Evolutionary conservation across 129 eudicot species (phyloP).

Genomic region (Smallanthus sonchifolius): DNA sequence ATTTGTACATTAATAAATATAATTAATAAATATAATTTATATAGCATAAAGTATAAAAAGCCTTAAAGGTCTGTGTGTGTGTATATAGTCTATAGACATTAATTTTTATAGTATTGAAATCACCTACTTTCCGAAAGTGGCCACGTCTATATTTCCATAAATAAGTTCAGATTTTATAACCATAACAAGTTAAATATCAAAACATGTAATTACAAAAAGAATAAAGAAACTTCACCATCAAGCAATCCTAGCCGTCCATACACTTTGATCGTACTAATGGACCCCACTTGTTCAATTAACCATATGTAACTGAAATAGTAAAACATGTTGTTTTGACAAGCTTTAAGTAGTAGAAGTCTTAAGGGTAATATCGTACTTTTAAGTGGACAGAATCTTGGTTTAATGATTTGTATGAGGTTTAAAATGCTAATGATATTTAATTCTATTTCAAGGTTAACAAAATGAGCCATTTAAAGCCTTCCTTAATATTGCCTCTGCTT

Average conservation of each 20-base stretch:
- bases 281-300: conserved; percentile 22
- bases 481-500: conserved; percentile 12
- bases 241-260: conserved; percentile 33
- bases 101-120: background rate
- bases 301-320: conserved; percentile 34
- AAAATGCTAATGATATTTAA: conserved; percentile 37
- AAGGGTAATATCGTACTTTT: conserved; percentile 17
- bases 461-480: conserved; percentile 16
- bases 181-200: background rate
- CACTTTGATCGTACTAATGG: conserved; percentile 24
- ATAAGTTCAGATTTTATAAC: conserved; percentile 4
- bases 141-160: background rate
- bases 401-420: conserved; percentile 19
- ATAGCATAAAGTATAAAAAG: no score
- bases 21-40: no score
- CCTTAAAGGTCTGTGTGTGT: background rate
- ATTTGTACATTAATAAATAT: no score
- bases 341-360: conserved; percentile 19
- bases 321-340: conserved; percentile 17
- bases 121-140: background rate
- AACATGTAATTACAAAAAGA: background rate
- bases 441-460: conserved; percentile 20
- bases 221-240: conserved; percentile 16
- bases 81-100: no score
- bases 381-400: conserved; percentile 29